Evolutionary conservation across 2,329 filamentous ascomycete species (phyloP), one percentile per base, ranked within the genome.

Genomic region (Neurospora sp.): DNA sequence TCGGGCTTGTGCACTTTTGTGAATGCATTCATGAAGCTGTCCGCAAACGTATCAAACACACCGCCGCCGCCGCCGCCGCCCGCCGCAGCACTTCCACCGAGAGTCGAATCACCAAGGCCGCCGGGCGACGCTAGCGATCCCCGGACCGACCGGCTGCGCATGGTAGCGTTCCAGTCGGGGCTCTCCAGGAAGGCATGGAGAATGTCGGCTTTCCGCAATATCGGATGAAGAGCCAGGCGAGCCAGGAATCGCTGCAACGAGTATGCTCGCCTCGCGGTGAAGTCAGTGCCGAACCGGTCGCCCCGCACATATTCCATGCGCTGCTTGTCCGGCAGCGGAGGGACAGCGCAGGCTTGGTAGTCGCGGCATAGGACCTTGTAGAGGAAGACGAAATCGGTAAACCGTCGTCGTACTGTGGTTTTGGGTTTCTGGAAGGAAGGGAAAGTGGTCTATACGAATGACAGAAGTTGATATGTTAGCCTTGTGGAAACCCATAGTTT

Each of bases 241-340:
- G 91, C 89, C 66, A 99, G 86, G 79, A 99, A 99, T 68, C 96
- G 91, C 80, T 96, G 91, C 68, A 99, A 86, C 3, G 94, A 97
- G 83, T 94, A 91, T 68, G 93, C 93, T 75, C 96, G 89, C 40
- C 96, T 90, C 66, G 89, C 85, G 40, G 93, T 99, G 79, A 99
- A 99, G 81, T 98, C 96, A 67, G 90, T 82, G 9, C 94, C 93
- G 80, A 99, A 99, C 73, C 96, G 91, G 83, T 98, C 95, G 75
- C 96, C 96, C 42, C 94, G 92, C 68, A 98, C 96, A 78, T 98
- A 98, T 78, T 97, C 93, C 92, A 99, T 97, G 82, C 96, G 96
- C 84, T 98, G 95, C 85, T 98, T 99, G 82, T 98, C 96, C 68
- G 96, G 96, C 69, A 99, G 85, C 66, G 96, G 96, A 38, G 96